These are phyloP conservation scores for Mortierella sp. DNA, from an alignment of 371 early-diverging fungal genomes.

Conservation along the genomic window DNA sequence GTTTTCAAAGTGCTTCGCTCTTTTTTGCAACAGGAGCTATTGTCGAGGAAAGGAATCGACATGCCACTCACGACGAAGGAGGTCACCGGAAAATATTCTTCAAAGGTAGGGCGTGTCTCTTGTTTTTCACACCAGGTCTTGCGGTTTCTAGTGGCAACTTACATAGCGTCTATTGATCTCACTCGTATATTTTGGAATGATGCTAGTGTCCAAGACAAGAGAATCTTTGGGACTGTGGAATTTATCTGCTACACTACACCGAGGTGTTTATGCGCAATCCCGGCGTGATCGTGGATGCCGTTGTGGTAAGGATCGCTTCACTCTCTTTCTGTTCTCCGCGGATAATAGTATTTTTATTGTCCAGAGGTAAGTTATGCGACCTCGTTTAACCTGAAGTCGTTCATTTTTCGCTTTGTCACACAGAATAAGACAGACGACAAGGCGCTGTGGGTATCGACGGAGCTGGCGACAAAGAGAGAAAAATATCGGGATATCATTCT, in stretches of 20 bases:
- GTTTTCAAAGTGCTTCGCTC: conserved; percentile 56
- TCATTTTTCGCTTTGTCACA: not conserved
- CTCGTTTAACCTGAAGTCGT: not conserved
- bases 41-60: conserved; percentile 34
- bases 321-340: not conserved
- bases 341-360: not conserved
- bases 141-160: no score
- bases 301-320: conserved; percentile 27
- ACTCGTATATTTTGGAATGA: no score
- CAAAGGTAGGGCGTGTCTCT: conserved; percentile 55
- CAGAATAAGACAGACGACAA: conserved; percentile 37
- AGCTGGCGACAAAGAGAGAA: conserved; percentile 31
- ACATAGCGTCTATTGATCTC: not conserved
- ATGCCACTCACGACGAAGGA: conserved; percentile 25
- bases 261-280: conserved; percentile 62
- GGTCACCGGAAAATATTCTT: conserved; percentile 54
- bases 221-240: conserved; percentile 75
- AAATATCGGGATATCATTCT: conserved; percentile 31
- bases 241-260: conserved; percentile 67
- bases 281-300: conserved; percentile 29
- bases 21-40: conserved; percentile 56
- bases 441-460: conserved; percentile 27
- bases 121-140: no score
- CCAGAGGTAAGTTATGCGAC: no score
- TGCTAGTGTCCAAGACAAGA: conserved; percentile 61